Percentiles rank a stretch among this genome's conserved stretches.
These are phyloP conservation scores for Wickerhamomyces bovis DNA, from an alignment of 805 yeast species.

Conservation along the genomic window DNA sequence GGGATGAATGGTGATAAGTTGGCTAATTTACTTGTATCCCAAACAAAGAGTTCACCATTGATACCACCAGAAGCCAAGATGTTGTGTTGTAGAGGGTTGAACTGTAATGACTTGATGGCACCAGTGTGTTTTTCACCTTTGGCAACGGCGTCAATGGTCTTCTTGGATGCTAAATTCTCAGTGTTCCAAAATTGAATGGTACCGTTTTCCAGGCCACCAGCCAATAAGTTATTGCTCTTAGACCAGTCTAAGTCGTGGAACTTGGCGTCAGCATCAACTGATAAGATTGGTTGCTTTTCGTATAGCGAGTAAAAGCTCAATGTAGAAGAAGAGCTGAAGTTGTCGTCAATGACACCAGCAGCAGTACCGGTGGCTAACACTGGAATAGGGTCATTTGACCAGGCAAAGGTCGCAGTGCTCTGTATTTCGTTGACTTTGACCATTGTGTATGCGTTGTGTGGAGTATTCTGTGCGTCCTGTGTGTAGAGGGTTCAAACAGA, in stretches of 20 bases:
- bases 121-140: slow-evolving; percentile 57
- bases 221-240: slow-evolving; percentile 55
- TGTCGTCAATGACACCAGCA: slow-evolving; percentile 92
- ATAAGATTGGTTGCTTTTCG: slow-evolving; percentile 33
- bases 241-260: slow-evolving; percentile 88
- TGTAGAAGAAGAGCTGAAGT: slow-evolving; percentile 72
- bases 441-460: slow-evolving; percentile 30
- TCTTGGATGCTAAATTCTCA: slow-evolving; percentile 35
- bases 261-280: slow-evolving; percentile 47
- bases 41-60: slow-evolving; percentile 82
- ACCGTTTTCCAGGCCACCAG: slow-evolving; percentile 88
- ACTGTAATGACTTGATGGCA: slow-evolving; percentile 65
- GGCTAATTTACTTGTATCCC: slow-evolving; percentile 74
- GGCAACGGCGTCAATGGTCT: slow-evolving; percentile 45
- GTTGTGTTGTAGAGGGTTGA: slow-evolving; percentile 68
- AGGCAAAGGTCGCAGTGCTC: slow-evolving; percentile 91
- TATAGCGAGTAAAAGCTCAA: slow-evolving; percentile 72
- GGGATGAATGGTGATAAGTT: slow-evolving; percentile 49
- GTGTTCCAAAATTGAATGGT: slow-evolving; percentile 74
- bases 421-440: slow-evolving; percentile 80
- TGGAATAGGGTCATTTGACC: slow-evolving; percentile 79
- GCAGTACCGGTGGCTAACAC: slow-evolving; percentile 84
- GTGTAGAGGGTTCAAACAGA: not conserved
- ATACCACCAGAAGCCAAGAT: slow-evolving; percentile 82
- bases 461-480: not conserved